A percentile compares a stretch with the other conserved stretches of the same genome.
These are phyloP conservation scores for Castanopsis chinensis DNA, from an alignment of 306 rosid species.

Conservation along the genomic window DNA sequence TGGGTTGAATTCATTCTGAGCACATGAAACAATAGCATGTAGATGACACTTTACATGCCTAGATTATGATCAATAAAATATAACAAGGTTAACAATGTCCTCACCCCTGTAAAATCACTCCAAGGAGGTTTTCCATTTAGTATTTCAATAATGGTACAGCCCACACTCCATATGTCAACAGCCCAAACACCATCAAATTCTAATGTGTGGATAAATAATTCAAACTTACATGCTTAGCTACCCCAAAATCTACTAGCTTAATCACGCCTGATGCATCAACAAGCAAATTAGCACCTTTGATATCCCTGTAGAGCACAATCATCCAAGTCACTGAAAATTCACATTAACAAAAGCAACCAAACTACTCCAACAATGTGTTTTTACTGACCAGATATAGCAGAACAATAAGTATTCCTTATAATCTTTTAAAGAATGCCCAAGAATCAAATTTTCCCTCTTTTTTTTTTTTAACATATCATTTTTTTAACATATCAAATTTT, in stretches of 20 bases:
- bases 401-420: neutral
- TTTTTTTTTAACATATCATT: too few relatives aligned
- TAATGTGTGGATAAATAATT: constrained; percentile 5
- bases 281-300: constrained; percentile 95
- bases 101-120: too few relatives aligned
- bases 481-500: too few relatives aligned
- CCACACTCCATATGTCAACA: too few relatives aligned
- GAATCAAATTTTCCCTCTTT: too few relatives aligned
- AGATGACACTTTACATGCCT: constrained; percentile 3
- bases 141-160: too few relatives aligned
- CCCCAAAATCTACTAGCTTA: constrained; percentile 97
- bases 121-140: too few relatives aligned
- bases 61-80: constrained; percentile 2
- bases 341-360: constrained; percentile 15
- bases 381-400: neutral
- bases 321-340: neutral
- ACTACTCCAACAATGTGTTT: constrained; percentile 1
- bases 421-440: neutral
- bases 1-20: neutral
- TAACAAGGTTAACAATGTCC: constrained; percentile 21
- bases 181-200: neutral
- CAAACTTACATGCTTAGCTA: constrained; percentile 86
- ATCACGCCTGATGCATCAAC: constrained; percentile 78
- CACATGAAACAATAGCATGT: neutral
- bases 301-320: constrained; percentile 58